Evolutionary conservation across 805 yeast species (phyloP).

Genomic region (Starmerella scarabaei): DNA sequence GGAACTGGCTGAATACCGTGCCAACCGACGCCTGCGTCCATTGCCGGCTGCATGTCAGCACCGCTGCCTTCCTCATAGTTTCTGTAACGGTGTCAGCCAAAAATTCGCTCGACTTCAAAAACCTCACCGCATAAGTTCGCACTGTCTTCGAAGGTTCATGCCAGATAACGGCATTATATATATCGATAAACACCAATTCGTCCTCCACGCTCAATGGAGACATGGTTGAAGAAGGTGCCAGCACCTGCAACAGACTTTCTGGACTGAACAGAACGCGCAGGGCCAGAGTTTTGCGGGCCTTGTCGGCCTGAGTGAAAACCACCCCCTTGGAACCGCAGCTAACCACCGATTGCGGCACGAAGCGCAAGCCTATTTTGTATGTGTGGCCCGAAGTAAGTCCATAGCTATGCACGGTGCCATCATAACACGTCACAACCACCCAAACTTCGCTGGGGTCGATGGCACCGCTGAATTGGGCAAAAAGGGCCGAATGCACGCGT

Average conservation of each 20-base stretch:
- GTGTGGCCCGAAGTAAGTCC: constrained; percentile 4
- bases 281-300: not conserved
- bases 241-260: constrained; percentile 7
- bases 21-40: constrained; percentile 12
- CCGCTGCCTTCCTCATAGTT: constrained; percentile 7
- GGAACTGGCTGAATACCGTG: constrained; percentile 7
- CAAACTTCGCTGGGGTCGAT: constrained; percentile 8
- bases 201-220: constrained; percentile 11
- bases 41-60: constrained; percentile 7
- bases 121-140: constrained; percentile 1
- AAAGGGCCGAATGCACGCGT: constrained; percentile 6
- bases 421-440: constrained; percentile 9
- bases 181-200: constrained; percentile 7
- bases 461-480: constrained; percentile 5
- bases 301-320: constrained; percentile 2
- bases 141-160: not conserved
- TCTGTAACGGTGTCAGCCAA: not conserved
- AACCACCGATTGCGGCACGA: constrained; percentile 3
- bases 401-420: constrained; percentile 13
- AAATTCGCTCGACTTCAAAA: not conserved
- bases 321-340: constrained; percentile 10
- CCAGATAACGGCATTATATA: constrained; percentile 6
- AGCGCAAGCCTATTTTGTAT: constrained; percentile 7
- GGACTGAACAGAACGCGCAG: constrained; percentile 11
- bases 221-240: constrained; percentile 10